These are phyloP conservation scores for Amanita phalloides DNA, from an alignment of 768 basidiomycete species.

Conservation along the genomic window DNA sequence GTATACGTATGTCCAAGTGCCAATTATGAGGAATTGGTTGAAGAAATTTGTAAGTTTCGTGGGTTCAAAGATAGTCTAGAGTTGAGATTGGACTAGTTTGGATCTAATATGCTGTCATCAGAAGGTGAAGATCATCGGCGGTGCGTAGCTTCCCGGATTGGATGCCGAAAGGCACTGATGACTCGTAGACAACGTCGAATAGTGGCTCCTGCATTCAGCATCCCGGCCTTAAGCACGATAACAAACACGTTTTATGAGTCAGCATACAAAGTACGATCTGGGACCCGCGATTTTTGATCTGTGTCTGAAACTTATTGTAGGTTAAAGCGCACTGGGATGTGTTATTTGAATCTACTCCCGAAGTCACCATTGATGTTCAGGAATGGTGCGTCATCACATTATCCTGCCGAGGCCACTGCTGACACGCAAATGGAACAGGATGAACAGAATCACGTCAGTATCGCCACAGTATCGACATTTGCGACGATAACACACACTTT, in stretches of 20 bases:
- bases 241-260: conserved; percentile 30
- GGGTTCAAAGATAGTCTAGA: no score
- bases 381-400: background rate
- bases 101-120: conserved; percentile 26
- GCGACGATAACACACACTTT: background rate
- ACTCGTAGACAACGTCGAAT: conserved; percentile 25
- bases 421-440: conserved; percentile 16
- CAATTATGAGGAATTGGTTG: conserved; percentile 14
- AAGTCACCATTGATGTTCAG: background rate
- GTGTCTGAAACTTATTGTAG: background rate
- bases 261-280: conserved; percentile 23
- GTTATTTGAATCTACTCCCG: background rate
- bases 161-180: background rate
- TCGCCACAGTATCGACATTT: background rate
- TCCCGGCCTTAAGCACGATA: conserved; percentile 23
- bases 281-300: background rate
- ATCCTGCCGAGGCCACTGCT: background rate
- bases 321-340: background rate
- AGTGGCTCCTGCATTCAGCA: conserved; percentile 29
- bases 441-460: conserved; percentile 36
- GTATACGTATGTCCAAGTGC: conserved; percentile 13
- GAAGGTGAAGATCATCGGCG: conserved; percentile 33
- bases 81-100: conserved; percentile 11
- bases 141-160: conserved; percentile 10
- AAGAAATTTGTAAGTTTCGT: conserved; percentile 9